A percentile compares a stretch with the other conserved stretches of the same genome.
These are phyloP conservation scores for Colletotrichum sp. DNA, from an alignment of 2,329 filamentous ascomycete genomes.

Conservation along the genomic window DNA sequence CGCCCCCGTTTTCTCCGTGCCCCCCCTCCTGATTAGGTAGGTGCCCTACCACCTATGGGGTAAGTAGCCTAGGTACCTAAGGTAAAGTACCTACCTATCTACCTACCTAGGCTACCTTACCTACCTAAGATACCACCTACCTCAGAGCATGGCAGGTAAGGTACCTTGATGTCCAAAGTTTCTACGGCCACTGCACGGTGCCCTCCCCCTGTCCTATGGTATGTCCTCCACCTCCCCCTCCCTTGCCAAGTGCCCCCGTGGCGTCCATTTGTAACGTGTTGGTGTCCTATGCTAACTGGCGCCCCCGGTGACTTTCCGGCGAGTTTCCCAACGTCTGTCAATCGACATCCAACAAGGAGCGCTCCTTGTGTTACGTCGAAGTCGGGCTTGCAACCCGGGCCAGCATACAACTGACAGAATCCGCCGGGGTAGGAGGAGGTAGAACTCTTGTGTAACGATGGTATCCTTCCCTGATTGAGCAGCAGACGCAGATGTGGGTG, in stretches of 20 bases:
- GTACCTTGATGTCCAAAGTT: not conserved
- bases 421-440: not conserved
- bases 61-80: not conserved
- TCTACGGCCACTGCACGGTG: no score
- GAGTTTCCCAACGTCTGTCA: not conserved
- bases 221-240: not conserved
- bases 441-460: not conserved
- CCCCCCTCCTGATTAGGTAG: not conserved
- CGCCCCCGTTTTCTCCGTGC: not conserved
- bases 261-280: not conserved
- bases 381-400: not conserved
- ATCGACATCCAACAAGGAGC: not conserved
- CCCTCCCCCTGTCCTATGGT: not conserved
- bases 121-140: no score
- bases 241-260: not conserved
- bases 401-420: not conserved
- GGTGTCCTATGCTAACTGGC: not conserved
- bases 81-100: no score
- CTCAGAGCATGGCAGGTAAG: no score
- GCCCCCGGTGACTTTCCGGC: constrained; percentile 1
- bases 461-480: not conserved
- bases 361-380: not conserved
- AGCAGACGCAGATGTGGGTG: not conserved
- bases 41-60: not conserved
- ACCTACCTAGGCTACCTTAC: no score